Evolutionary conservation across 2,329 filamentous ascomycete genomes (phyloP), one percentile per base, ranked within the genome.

Genomic region (Ambrosiella beaveri): DNA sequence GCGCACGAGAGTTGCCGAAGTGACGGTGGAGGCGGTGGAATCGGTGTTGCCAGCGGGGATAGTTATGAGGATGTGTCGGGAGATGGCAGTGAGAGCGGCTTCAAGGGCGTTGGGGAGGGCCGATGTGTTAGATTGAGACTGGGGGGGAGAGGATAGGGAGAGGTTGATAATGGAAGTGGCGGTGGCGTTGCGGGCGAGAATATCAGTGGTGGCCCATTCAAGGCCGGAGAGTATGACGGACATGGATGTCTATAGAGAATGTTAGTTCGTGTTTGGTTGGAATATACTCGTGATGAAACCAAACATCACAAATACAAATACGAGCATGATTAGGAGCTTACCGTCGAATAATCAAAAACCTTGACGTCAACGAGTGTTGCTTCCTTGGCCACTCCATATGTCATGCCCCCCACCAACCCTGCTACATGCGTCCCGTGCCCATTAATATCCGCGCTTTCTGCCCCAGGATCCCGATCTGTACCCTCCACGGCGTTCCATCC

Each of bases 301-400:
- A 45, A 35, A 7, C 11, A 5, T 7, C n/a, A 15, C 9, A 8
- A 35, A 52, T 17, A 52, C 15, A 9, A 9, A 8, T 12, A 36
- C 50, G 27, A 15, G 47, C n/a, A 37, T 12, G 2, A 27, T 27
- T 2, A 27, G 40, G n/a, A 15, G 41, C 58, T 59, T 61, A 47
- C 68, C 67, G 11, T 61, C 57, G 49, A 60, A 57, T 69, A 47
- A 66, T 65, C 67, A 7, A 76, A 69, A 12, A 77, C 73, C 67
- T 76, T 75, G 59, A 75, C 69, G 8, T 70, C 73, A 47, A 72
- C 67, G 36, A 76, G 64, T 15, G 62, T 68, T 1, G 68, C 66
- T 64, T 70, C 69, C 66, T 75, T 76, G 13, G 73, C 72, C 11
- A 75, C 67, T 54, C 69, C 69, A 6, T 66, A 69, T 0, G 65